Conservation (phyloP, 2,329 filamentous ascomycete species). For the Pseudocercospora pini-densiflorae region DNA sequence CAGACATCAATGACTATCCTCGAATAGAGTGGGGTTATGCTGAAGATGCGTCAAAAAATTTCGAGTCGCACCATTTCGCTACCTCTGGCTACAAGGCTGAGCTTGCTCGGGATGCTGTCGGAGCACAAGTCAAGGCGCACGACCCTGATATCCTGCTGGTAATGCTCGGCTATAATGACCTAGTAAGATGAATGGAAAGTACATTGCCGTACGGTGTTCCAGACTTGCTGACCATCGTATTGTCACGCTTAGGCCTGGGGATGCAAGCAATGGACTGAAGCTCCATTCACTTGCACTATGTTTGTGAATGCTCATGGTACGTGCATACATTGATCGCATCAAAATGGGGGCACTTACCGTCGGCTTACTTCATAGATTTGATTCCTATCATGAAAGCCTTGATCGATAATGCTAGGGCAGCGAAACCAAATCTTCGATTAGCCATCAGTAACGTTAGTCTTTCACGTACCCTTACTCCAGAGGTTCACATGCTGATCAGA, state of each 20-base stretch:
- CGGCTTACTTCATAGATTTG: background rate
- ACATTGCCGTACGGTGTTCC: background rate
- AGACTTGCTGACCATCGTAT: background rate
- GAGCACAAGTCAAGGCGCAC: slow-evolving; percentile 35
- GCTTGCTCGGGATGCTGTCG: slow-evolving; percentile 38
- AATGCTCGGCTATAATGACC: slow-evolving; percentile 33
- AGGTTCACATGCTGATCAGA: background rate
- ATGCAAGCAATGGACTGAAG: slow-evolving; percentile 21
- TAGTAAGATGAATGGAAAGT: background rate
- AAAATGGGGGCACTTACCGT: background rate
- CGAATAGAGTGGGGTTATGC: slow-evolving; percentile 40
- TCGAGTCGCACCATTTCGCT: slow-evolving; percentile 25
- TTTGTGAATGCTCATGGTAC: background rate
- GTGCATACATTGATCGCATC: background rate
- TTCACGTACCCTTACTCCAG: background rate
- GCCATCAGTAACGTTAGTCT: slow-evolving; percentile 23
- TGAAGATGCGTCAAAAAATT: slow-evolving; percentile 33
- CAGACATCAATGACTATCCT: background rate
- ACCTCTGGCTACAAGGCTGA: slow-evolving; percentile 39
- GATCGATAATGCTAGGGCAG: slow-evolving; percentile 38
- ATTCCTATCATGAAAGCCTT: slow-evolving; percentile 33
- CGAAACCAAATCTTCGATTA: slow-evolving; percentile 30
- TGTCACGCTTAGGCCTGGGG: slow-evolving; percentile 20
- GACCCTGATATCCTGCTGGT: slow-evolving; percentile 39
- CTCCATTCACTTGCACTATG: slow-evolving; percentile 18